Evolutionary conservation across 306 rosid species (phyloP).

Genomic region (Luffa acutangula): DNA sequence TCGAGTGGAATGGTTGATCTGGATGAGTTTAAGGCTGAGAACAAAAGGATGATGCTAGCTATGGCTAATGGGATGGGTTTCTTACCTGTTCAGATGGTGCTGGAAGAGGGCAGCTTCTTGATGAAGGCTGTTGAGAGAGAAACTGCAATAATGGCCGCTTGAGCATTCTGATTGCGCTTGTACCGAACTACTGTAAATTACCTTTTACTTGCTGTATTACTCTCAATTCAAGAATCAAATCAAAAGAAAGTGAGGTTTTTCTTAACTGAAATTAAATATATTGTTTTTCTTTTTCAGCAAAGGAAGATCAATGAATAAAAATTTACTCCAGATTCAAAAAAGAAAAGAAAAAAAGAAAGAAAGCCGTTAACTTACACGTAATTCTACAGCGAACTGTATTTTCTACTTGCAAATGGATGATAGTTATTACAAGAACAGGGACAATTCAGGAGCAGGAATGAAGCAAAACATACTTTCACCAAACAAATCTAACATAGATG

Average conservation of each 20-base stretch:
- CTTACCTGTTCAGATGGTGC: constrained; percentile 58
- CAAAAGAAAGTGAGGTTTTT: neutral
- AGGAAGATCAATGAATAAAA: neutral
- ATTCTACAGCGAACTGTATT: neutral
- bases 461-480: constrained; percentile 59
- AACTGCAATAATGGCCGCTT: constrained; percentile 14
- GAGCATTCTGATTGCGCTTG: neutral
- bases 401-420: neutral
- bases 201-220: neutral
- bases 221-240: neutral
- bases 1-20: constrained; percentile 45
- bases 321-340: neutral
- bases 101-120: constrained; percentile 51
- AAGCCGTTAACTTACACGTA: neutral
- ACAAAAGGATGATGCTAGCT: constrained; percentile 60
- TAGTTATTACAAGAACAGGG: constrained; percentile 29
- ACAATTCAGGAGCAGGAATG: constrained; percentile 49
- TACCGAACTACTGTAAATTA: neutral
- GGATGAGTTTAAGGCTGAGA: constrained; percentile 56
- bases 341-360: no score
- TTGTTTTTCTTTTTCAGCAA: neutral
- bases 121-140: constrained; percentile 64
- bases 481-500: constrained; percentile 50
- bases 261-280: neutral
- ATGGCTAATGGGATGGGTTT: constrained; percentile 68